Evolutionary conservation across 108 stramenopile species (phyloP), one percentile per base, ranked within the genome.

Genomic region (Cyclotella kingstonii): DNA sequence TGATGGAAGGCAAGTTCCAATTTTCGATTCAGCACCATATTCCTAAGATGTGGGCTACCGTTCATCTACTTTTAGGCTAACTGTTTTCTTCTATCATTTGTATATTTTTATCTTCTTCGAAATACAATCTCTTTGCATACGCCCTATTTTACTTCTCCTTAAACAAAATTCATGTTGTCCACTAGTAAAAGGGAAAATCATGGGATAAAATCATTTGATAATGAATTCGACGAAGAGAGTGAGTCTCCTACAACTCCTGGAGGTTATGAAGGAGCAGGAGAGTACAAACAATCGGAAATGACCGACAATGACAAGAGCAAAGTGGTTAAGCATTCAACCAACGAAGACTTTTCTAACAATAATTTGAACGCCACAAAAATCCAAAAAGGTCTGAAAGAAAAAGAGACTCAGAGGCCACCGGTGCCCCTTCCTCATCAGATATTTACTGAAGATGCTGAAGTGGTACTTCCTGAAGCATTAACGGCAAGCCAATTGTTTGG

Each of bases 401-500:
- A 35, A 51, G 59, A 59, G 40, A 61, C 15, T 54, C 54, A n/a
- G 30, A 64, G 9, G 36, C 60, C 15, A 57, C 58, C 8, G 41
- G 56, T 51, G 26, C 88, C 89, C 2, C 71, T 90, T 1, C 88
- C 91, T 5, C 86, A 84, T 72, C 75, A 81, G 3, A 89, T 93
- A 14, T 93, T 93, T 80, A 81, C 89, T 19, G 60, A 83, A 33
- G 91, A 90, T 57, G 89, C 89, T 23, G 91, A 93, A 51, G 91
- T 93, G 1, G 91, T 93, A 1, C 58, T 93, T 1, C 91, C 91
- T 0, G 83, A 90, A 54, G 91, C 91, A 14, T 76, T 88, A 27
- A 93, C 91, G 15, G 91, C 91, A 3, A 77, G 76, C 6, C 91
- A 93, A 74, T 57, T 93, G n/a, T 93, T 93, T 79, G 91, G 91